phyloP scores from a whole-genome alignment of 192 early-diverging fungal genomes.

The Helicostylum pulchrum region DNA sequence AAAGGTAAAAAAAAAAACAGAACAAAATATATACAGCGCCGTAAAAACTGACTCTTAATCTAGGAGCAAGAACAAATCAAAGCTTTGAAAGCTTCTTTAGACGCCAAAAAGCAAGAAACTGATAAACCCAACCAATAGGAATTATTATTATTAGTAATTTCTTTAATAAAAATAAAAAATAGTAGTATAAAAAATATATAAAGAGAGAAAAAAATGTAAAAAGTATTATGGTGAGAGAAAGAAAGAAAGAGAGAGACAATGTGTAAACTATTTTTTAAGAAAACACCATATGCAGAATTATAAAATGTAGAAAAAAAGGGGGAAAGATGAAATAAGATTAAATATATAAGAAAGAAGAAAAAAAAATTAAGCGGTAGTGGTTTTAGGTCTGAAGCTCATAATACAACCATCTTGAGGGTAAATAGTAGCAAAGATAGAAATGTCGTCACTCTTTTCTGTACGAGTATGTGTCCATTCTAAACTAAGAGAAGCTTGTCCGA shows the following conservation, averaged over 20 bases:
- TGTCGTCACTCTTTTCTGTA: slow-evolving; percentile 39
- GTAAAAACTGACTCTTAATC: not conserved
- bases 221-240: slow-evolving; percentile 5
- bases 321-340: not conserved
- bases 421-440: slow-evolving; percentile 42
- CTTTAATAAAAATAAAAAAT: slow-evolving; percentile 5
- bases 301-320: not conserved
- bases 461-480: slow-evolving; percentile 36
- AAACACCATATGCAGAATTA: not conserved
- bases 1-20: slow-evolving; percentile 9
- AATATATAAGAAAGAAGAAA: not conserved
- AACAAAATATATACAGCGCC: no score
- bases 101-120: slow-evolving; percentile 1
- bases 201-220: slow-evolving; percentile 1
- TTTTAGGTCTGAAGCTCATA: slow-evolving; percentile 35
- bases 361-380: slow-evolving; percentile 14
- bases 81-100: slow-evolving; percentile 6
- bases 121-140: slow-evolving; percentile 2
- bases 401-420: slow-evolving; percentile 39
- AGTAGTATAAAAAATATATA: slow-evolving; percentile 1
- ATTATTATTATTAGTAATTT: slow-evolving; percentile 10
- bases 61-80: slow-evolving; percentile 18
- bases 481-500: slow-evolving; percentile 31
- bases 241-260: not conserved
- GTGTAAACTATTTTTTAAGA: no score